Conservation (phyloP, 345 rosid genomes). For the Kandelia obovata region DNA sequence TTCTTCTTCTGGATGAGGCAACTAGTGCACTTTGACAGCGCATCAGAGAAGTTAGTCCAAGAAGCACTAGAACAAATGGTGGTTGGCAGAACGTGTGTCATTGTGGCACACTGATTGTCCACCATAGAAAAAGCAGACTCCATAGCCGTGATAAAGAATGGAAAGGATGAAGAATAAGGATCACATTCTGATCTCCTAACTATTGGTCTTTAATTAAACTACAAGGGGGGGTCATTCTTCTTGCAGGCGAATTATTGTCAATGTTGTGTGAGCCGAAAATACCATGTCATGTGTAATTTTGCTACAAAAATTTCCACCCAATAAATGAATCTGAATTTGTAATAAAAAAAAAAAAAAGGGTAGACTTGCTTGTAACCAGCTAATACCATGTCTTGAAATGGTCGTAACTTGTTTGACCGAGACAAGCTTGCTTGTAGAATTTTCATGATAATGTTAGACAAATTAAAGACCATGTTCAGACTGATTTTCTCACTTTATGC, state of each 20-base stretch:
- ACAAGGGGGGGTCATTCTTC: not conserved
- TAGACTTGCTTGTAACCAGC: too few relatives aligned
- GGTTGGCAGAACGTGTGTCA: constrained; percentile 14
- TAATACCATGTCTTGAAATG: too few relatives aligned
- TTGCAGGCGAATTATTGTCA: not conserved
- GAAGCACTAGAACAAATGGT: constrained; percentile 17
- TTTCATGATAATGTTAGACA: too few relatives aligned
- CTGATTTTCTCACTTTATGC: not conserved
- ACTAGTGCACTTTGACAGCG: constrained; percentile 14
- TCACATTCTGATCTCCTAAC: constrained; percentile 17
- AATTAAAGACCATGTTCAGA: too few relatives aligned
- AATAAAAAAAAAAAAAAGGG: too few relatives aligned
- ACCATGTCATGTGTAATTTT: too few relatives aligned
- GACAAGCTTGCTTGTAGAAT: not conserved
- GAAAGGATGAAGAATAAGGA: constrained; percentile 13
- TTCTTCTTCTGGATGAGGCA: constrained; percentile 17
- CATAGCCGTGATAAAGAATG: constrained; percentile 18
- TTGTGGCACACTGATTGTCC: constrained; percentile 14
- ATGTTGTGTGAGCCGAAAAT: too few relatives aligned
- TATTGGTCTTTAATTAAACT: constrained; percentile 11
- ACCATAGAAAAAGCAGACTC: constrained; percentile 15
- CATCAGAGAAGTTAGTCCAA: constrained; percentile 16
- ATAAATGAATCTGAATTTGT: too few relatives aligned
- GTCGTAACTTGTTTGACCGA: not conserved
- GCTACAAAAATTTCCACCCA: too few relatives aligned